A percentile compares a stretch with the other conserved stretches of the same genome.
Conservation (phyloP, 257 asterid genomes). For the Petrea volubilis region DNA sequence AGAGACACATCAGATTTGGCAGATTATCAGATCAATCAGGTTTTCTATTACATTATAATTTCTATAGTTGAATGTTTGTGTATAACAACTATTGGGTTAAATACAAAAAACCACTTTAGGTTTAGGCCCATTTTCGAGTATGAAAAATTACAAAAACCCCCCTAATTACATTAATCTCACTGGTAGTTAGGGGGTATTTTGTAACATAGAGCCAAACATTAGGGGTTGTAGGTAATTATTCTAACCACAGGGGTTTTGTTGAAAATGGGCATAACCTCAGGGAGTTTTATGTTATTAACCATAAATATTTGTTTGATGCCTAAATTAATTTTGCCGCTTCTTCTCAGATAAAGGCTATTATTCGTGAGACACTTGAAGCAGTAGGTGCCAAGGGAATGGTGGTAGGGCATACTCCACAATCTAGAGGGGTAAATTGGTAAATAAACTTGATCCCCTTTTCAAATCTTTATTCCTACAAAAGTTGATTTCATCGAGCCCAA, state of each 20-base stretch:
- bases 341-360: conserved; percentile 69
- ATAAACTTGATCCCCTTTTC: conserved; percentile 8
- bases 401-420: conserved; percentile 99
- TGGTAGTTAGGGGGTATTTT: too few relatives aligned
- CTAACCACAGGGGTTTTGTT: too few relatives aligned
- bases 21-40: conserved; percentile 73
- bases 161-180: too few relatives aligned
- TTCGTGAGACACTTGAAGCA: conserved; percentile 73
- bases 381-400: conserved; percentile 93
- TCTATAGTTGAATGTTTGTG: not conserved
- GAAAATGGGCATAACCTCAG: too few relatives aligned
- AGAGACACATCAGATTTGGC: conserved; percentile 61
- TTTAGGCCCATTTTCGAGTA: too few relatives aligned
- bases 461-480: conserved; percentile 1
- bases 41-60: conserved; percentile 25
- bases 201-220: too few relatives aligned
- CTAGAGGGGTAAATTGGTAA: conserved; percentile 87
- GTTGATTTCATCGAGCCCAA: not conserved
- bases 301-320: too few relatives aligned
- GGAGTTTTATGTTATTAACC: too few relatives aligned
- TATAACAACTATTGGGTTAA: too few relatives aligned
- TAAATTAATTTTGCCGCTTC: conserved; percentile 26
- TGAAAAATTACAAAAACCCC: too few relatives aligned
- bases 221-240: too few relatives aligned
- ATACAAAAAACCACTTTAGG: too few relatives aligned